A percentile compares a stretch with the other conserved stretches of the same genome.
These are phyloP conservation scores for Glycine soja DNA, from an alignment of 306 rosid species.

Conservation along the genomic window DNA sequence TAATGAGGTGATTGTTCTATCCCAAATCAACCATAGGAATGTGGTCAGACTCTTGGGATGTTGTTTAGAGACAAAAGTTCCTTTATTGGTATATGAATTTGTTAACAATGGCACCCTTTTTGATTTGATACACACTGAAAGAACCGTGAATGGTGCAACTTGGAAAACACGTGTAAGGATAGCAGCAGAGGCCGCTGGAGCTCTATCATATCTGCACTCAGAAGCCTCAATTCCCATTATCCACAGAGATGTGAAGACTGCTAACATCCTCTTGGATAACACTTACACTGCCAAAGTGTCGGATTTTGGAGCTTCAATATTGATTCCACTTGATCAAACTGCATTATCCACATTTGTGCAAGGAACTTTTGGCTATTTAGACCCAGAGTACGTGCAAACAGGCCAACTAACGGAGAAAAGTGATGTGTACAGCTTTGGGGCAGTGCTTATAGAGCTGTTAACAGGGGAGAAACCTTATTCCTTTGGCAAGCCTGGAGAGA, in stretches of 20 bases:
- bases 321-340: slow-evolving; percentile 54
- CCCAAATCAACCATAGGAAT: slow-evolving; percentile 38
- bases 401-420: slow-evolving; percentile 55
- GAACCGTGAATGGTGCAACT: not conserved
- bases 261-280: slow-evolving; percentile 48
- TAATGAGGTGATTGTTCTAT: slow-evolving; percentile 15
- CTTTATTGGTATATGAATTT: no score
- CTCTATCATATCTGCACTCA: slow-evolving; percentile 51
- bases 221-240: no score
- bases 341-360: slow-evolving; percentile 52
- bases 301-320: slow-evolving; percentile 55
- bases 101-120: not conserved
- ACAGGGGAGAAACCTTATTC: slow-evolving; percentile 48
- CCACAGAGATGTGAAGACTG: no score
- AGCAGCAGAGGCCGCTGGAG: slow-evolving; percentile 39
- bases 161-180: slow-evolving; percentile 50
- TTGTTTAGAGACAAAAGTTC: no score
- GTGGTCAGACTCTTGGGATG: no score
- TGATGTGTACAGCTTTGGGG: slow-evolving; percentile 63
- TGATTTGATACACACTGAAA: slow-evolving; percentile 34
- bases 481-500: slow-evolving; percentile 30
- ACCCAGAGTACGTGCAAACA: slow-evolving; percentile 52
- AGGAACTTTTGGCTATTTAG: slow-evolving; percentile 60
- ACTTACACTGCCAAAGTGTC: slow-evolving; percentile 50
- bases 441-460: slow-evolving; percentile 53